Percentiles rank a stretch among this genome's conserved stretches.
These are phyloP conservation scores for Sporopachydermia cereana DNA, from an alignment of 1,139 yeast genomes.

Conservation along the genomic window DNA sequence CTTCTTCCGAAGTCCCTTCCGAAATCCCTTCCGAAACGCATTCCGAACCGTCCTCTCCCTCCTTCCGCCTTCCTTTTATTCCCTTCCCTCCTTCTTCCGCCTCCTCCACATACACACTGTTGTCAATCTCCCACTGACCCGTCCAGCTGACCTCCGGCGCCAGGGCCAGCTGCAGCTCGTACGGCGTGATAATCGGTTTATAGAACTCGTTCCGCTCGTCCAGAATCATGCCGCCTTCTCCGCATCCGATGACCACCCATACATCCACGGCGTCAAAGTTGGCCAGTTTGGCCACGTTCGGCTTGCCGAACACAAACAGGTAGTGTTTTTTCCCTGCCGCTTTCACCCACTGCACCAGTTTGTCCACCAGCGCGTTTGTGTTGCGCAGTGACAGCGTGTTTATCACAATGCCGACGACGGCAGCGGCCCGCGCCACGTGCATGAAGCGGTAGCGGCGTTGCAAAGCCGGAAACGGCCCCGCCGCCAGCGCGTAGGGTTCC, in stretches of 20 bases:
- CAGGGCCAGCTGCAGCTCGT: constrained; percentile 74
- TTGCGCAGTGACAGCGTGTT: constrained; percentile 76
- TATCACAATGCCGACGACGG: constrained; percentile 82
- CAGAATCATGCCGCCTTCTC: constrained; percentile 81
- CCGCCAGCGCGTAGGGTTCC: constrained; percentile 33
- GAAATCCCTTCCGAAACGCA: background rate
- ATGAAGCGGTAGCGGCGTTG: constrained; percentile 77
- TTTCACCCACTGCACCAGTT: constrained; percentile 45
- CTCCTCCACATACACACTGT: constrained; percentile 19
- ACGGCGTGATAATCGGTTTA: constrained; percentile 89
- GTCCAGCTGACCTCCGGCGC: constrained; percentile 73
- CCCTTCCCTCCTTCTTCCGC: constrained; percentile 17
- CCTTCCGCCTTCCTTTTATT: constrained; percentile 15
- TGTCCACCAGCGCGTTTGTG: constrained; percentile 51
- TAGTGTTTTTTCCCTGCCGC: constrained; percentile 84
- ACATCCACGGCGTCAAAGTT: constrained; percentile 85
- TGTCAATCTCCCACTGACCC: constrained; percentile 60
- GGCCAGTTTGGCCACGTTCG: constrained; percentile 94
- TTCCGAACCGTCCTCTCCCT: constrained; percentile 11
- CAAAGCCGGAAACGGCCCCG: constrained; percentile 64
- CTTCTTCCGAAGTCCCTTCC: constrained; percentile 10
- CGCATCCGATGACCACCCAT: constrained; percentile 93
- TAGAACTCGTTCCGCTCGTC: constrained; percentile 71
- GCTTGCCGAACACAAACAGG: constrained; percentile 93
- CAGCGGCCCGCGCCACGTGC: constrained; percentile 83